Conservation (phyloP, 2,329 filamentous ascomycete species). For the Phialophora expanda region DNA sequence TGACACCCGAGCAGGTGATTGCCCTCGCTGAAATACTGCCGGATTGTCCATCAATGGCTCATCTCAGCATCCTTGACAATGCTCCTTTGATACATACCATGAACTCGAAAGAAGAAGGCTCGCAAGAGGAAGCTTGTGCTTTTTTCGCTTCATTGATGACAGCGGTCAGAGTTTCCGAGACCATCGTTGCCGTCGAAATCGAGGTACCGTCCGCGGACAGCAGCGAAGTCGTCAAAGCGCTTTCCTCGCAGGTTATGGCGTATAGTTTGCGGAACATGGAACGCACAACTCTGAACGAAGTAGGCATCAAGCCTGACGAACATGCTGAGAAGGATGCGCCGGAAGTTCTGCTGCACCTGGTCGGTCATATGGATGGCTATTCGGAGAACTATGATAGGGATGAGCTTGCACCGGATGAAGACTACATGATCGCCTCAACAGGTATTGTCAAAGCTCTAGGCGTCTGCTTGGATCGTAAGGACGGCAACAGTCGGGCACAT, state of each 20-base stretch:
- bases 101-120: slow-evolving; percentile 74
- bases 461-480: slow-evolving; percentile 84
- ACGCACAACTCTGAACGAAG: slow-evolving; percentile 69
- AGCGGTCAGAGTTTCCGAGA: slow-evolving; percentile 80
- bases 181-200: slow-evolving; percentile 87
- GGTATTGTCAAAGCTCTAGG: slow-evolving; percentile 93
- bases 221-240: slow-evolving; percentile 88
- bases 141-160: slow-evolving; percentile 90
- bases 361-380: slow-evolving; percentile 69
- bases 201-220: slow-evolving; percentile 81
- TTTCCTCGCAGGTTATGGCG: slow-evolving; percentile 92
- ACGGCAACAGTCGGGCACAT: slow-evolving; percentile 52
- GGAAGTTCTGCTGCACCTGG: slow-evolving; percentile 83
- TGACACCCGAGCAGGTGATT: slow-evolving; percentile 87
- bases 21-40: slow-evolving; percentile 88
- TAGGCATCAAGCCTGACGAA: slow-evolving; percentile 54
- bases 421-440: slow-evolving; percentile 94
- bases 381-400: slow-evolving; percentile 62
- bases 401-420: slow-evolving; percentile 78
- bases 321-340: slow-evolving; percentile 67
- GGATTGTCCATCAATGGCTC: slow-evolving; percentile 78
- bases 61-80: slow-evolving; percentile 87
- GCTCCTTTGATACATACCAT: slow-evolving; percentile 72
- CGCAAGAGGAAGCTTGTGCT: slow-evolving; percentile 91
- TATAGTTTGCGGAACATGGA: slow-evolving; percentile 94